Percentiles rank a stretch among this genome's conserved stretches.
These are phyloP conservation scores for Rhodotorula diobovata DNA, from an alignment of 768 basidiomycete species.

Conservation along the genomic window DNA sequence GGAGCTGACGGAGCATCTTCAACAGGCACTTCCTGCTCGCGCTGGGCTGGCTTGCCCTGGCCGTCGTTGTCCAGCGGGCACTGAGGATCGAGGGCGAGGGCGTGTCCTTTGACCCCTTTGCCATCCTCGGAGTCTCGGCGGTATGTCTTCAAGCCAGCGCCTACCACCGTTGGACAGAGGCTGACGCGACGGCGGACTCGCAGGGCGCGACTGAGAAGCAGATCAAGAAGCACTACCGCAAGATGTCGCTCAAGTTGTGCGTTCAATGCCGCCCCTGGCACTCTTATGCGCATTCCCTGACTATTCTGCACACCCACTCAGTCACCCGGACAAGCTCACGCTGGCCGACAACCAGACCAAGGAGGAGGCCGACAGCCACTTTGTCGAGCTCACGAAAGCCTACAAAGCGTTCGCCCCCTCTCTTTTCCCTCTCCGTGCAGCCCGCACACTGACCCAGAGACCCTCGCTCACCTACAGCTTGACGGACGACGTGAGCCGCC, in stretches of 20 bases:
- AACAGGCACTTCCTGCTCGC: slow-evolving; percentile 53
- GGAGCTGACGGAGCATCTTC: background rate
- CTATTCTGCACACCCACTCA: slow-evolving; percentile 44
- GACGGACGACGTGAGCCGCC: slow-evolving; percentile 85
- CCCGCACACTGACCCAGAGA: background rate
- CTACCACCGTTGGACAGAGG: background rate
- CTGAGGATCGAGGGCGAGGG: slow-evolving; percentile 52
- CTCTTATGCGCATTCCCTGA: background rate
- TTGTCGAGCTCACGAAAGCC: slow-evolving; percentile 91
- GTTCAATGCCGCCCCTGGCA: slow-evolving; percentile 40
- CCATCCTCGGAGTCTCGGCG: slow-evolving; percentile 72
- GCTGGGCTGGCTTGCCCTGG: slow-evolving; percentile 35
- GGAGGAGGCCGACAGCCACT: slow-evolving; percentile 77
- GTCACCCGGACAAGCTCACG: slow-evolving; percentile 95
- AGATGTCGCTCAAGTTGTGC: slow-evolving; percentile 80
- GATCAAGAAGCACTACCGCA: slow-evolving; percentile 93
- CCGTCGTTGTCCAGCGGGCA: slow-evolving; percentile 42
- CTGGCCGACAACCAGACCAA: slow-evolving; percentile 74
- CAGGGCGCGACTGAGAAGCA: slow-evolving; percentile 75
- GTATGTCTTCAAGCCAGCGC: slow-evolving; percentile 52
- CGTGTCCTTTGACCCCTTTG: slow-evolving; percentile 86
- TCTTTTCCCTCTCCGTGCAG: background rate
- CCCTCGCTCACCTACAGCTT: slow-evolving; percentile 54
- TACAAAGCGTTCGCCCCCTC: slow-evolving; percentile 72
- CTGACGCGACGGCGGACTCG: background rate